Evolutionary conservation across 2,329 filamentous ascomycete species (phyloP).

Genomic region (Colletotrichum sp.): DNA sequence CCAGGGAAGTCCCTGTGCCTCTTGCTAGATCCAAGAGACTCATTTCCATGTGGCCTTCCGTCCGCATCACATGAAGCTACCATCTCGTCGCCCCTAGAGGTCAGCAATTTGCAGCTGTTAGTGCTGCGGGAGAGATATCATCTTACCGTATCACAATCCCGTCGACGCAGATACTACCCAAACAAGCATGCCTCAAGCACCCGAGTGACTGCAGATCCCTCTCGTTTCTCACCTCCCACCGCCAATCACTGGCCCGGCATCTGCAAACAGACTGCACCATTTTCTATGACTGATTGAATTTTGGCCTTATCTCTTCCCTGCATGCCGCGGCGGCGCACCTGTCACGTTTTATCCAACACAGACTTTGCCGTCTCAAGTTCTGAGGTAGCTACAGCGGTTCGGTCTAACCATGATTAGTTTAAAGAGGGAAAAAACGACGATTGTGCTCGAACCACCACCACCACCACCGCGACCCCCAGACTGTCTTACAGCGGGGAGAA

Average conservation of each 20-base stretch:
- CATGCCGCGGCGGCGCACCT: neutral
- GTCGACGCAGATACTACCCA: neutral
- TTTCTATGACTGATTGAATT: constrained; percentile 22
- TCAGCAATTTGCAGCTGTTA: neutral
- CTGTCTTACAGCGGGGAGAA: neutral
- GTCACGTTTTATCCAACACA: neutral
- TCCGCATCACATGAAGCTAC: neutral
- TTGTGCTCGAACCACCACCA: neutral
- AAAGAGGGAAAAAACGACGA: neutral
- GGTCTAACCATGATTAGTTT: neutral
- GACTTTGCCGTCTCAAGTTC: neutral
- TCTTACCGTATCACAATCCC: neutral
- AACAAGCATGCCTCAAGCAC: neutral
- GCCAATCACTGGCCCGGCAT: neutral
- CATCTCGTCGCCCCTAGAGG: neutral
- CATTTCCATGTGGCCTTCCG: neutral
- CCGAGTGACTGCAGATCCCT: constrained; percentile 5
- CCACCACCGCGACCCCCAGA: neutral
- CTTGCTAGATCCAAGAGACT: neutral
- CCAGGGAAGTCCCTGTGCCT: neutral
- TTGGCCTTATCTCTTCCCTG: constrained; percentile 17
- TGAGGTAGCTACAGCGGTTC: neutral
- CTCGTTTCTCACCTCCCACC: neutral
- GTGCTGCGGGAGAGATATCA: neutral
- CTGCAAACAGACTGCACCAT: neutral